Base-by-base conservation (phyloP, 176 grass and related monocot species). In the Aechmea fasciata region DNA sequence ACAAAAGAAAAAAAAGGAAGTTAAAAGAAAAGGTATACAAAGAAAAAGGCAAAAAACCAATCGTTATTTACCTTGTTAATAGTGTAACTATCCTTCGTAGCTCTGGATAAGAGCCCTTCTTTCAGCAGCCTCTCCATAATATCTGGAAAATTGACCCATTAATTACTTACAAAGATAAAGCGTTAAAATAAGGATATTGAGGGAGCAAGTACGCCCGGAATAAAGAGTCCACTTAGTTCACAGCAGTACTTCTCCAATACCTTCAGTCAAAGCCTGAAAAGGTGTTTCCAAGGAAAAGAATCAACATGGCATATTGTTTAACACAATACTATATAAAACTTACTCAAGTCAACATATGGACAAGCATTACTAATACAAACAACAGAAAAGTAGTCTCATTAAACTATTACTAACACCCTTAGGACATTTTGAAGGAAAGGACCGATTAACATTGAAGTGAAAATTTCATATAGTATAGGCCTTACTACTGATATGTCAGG, bases 231-330 rank as follows among this genome's bases (percentile, higher is more conserved):
- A 73, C 13, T n/a, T 1, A 72, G 66, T 15, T 70, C 53, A 52
- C 10, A 75, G 19, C 50, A 69, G 13, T 50, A 64, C 70, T 49
- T 68, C 57, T 48, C 1, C 67, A 80, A 66, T 97, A 97, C 94
- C 94, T 97, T 87, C 87, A 79, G 76, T 70, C 65, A 90, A 61
- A 75, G 69, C 94, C 94, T 97, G 94, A 63, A 85, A 87, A 85
- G 66, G 71, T 63, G 65, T 68, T 49, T 67, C 47, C 61, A 81
- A 57, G 19, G 67, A 69, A 70, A 19, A 57, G 48, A 65, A 54
- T 87, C 57, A 75, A 63, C 13, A 28, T 47, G 13, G 9, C 2
- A 7, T 6, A 3, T 66, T 47, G 3, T 51, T 26, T 52, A 17
- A 24, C 47, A 51, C 10, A 12, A 3, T 69, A 19, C 11, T 24